Percentiles rank a stretch among this genome's conserved stretches.
These are phyloP conservation scores for Kwoniella pini DNA, from an alignment of 768 basidiomycete species.

Conservation along the genomic window DNA sequence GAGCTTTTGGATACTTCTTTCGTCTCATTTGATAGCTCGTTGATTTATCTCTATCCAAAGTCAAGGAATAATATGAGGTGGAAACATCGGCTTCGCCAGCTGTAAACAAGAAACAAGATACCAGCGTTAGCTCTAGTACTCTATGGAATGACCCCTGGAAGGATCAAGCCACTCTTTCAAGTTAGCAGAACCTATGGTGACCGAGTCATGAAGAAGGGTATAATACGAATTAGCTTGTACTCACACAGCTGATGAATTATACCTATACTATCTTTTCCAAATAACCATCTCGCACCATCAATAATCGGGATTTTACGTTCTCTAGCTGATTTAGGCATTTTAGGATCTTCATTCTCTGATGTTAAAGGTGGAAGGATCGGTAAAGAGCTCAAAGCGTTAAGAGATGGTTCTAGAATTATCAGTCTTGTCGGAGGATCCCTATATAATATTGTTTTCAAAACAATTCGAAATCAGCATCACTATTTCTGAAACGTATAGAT, in stretches of 20 bases:
- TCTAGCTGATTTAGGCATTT: slow-evolving; percentile 21
- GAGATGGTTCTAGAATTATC: slow-evolving; percentile 40
- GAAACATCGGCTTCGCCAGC: neutral
- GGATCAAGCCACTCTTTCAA: no score
- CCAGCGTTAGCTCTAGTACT: no score
- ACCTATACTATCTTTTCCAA: slow-evolving; percentile 31
- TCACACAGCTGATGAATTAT: slow-evolving; percentile 17
- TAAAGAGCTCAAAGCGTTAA: slow-evolving; percentile 20
- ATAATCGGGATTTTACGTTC: slow-evolving; percentile 27
- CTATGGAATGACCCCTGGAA: no score
- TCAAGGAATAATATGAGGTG: slow-evolving; percentile 3
- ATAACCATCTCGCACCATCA: slow-evolving; percentile 30
- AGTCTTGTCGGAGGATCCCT: slow-evolving; percentile 27
- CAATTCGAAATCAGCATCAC: no score
- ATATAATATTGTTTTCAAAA: no score
- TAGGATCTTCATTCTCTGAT: slow-evolving; percentile 17
- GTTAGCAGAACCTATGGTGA: no score
- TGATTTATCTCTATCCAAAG: slow-evolving; percentile 3
- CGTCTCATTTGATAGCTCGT: neutral
- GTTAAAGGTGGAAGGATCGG: slow-evolving; percentile 26
- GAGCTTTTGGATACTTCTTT: neutral
- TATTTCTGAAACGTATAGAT: no score
- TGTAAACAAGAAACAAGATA: neutral
- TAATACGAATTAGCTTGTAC: no score
- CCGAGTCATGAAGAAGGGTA: no score